Evolutionary conservation across 1,284 basidiomycete species (phyloP).

Genomic region (Leccinum huronense): DNA sequence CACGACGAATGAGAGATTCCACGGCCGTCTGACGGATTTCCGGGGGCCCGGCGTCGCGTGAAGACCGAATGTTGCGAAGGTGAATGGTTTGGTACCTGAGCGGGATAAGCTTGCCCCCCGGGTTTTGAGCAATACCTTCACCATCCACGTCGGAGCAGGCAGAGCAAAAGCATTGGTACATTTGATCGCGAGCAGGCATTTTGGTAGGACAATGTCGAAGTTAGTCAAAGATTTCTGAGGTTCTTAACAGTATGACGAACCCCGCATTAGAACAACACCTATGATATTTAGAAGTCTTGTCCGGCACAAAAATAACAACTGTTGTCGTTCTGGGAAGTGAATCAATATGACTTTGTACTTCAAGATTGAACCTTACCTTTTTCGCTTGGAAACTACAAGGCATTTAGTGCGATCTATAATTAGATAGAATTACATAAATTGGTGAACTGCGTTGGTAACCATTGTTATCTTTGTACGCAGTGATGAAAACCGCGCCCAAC

Average conservation of each 20-base stretch:
- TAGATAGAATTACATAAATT: not conserved
- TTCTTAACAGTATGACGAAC: not conserved
- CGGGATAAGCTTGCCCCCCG: not conserved
- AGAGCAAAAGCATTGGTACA: not conserved
- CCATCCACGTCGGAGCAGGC: not conserved
- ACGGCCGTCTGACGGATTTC: not conserved
- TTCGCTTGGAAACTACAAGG: not conserved
- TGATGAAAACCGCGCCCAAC: not conserved
- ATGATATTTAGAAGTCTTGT: too few species aligned
- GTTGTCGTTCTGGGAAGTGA: not conserved
- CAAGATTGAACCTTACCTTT: not conserved
- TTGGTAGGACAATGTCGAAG: not conserved
- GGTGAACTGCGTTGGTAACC: too few species aligned
- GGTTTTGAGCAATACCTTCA: not conserved
- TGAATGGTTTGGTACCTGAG: not conserved
- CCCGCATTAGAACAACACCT: not conserved
- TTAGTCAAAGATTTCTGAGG: not conserved
- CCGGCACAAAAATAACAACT: not conserved
- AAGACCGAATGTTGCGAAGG: not conserved
- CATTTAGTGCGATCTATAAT: not conserved
- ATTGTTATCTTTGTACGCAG: not conserved
- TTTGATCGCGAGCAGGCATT: not conserved
- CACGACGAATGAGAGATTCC: not conserved
- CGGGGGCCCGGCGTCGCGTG: not conserved
- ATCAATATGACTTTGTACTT: not conserved